Evolutionary conservation across 331 rosid genomes (phyloP).

Genomic region (Pyracantha coccinea): DNA sequence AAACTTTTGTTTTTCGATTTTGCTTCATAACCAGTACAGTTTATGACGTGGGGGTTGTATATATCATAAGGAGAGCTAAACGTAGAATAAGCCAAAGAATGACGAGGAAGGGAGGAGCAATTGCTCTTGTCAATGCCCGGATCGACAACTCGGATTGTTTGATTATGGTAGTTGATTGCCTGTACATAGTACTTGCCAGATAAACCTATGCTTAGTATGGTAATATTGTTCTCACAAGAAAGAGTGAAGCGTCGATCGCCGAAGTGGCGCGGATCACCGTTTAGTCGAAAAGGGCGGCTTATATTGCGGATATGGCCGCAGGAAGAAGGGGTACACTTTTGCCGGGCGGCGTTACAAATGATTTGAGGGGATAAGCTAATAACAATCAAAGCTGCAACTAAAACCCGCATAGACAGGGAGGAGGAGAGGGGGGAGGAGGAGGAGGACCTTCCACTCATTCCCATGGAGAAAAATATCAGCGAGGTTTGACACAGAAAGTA

Average conservation of each 20-base stretch:
- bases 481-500: too few relatives aligned
- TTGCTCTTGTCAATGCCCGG: not conserved
- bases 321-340: not conserved
- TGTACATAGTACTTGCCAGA: not conserved
- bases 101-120: conserved; percentile 2
- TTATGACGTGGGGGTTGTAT: too few relatives aligned
- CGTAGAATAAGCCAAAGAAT: accelerated
- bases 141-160: conserved; percentile 1
- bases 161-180: not conserved
- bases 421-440: too few relatives aligned
- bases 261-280: not conserved
- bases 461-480: too few relatives aligned
- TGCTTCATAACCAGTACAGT: too few relatives aligned
- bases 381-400: not conserved
- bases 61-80: too few relatives aligned
- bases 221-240: not conserved
- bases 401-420: too few relatives aligned
- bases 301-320: not conserved
- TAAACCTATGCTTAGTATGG: not conserved
- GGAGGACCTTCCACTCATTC: too few relatives aligned
- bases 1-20: too few relatives aligned
- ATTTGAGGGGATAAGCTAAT: not conserved
- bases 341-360: not conserved
- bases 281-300: not conserved
- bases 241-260: not conserved